Base-by-base conservation (phyloP, 2,329 filamentous ascomycete genomes). In the Colletotrichum godetiae region DNA sequence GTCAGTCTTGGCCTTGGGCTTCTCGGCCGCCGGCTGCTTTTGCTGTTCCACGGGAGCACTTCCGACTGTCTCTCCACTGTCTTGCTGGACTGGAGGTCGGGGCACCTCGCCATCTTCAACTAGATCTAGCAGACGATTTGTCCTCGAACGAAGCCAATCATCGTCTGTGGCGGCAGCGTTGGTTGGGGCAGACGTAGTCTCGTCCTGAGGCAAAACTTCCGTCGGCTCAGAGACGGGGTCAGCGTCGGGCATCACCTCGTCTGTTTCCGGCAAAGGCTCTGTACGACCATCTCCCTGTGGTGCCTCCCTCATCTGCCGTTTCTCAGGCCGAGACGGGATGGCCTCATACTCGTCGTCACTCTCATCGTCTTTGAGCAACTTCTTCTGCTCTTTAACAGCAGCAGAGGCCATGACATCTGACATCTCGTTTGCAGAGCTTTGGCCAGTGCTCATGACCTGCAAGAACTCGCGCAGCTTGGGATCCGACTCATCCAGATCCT, bases 101-200 rank as follows among this genome's bases (percentile, higher is more conserved):
- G 24, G 70, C 53, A 83, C 81, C 73, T 93, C 90, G 73, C 92
- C 92, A 56, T 94, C 93, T 78, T 97, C 94, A 67, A 95, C 87
- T 33, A 98, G 86, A 81, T 96, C 97, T 63, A 98, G 87, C 61
- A 97, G 86, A 78, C 96, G 90, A 83, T 92, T 98, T 15, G 95
- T 98, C 77, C 94, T 91, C 75, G 94, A 96, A 71, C 96, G 92
- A 77, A 98, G 87, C 97, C 97, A 99, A 82, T 98, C 95, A 74
- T 92, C 91, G 83, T 98, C 95, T 27, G 93, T 92, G 3, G 92
- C 87, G 24, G 63, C 69, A n/a, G 55, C 55, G 8, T 65, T 61
- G 52, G 53, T 66, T 29, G 68, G n/a, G 24, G 55, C 42, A 22
- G 61, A 37, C 13, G 63, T 29, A 13, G 63, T 55, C 15, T 66